These are phyloP conservation scores for Podospora pseudocomata DNA, from an alignment of 495 filamentous ascomycete species.

Conservation along the genomic window DNA sequence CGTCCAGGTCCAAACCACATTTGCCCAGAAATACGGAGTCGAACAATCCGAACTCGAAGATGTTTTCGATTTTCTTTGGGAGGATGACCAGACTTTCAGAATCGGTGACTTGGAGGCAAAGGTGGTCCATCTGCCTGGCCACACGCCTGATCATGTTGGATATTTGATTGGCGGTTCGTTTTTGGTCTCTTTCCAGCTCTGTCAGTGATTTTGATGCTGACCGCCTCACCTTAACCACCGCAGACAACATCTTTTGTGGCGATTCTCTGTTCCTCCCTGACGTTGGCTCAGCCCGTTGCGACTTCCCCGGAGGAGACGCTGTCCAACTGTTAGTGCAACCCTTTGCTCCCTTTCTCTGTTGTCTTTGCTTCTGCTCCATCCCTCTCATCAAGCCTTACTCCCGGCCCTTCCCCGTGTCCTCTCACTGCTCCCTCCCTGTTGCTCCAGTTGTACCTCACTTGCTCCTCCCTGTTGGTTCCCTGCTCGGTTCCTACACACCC, in stretches of 20 bases:
- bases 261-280: conserved; percentile 60
- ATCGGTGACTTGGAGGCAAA: conserved; percentile 47
- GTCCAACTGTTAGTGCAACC: conserved; percentile 34
- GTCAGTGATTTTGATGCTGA: neutral
- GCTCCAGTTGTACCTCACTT: too few species aligned
- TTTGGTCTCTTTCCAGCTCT: neutral
- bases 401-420: too few species aligned
- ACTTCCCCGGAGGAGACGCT: conserved; percentile 57
- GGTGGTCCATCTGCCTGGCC: conserved; percentile 56
- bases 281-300: conserved; percentile 56
- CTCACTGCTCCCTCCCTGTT: too few species aligned
- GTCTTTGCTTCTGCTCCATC: too few species aligned
- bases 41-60: conserved; percentile 34
- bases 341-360: too few species aligned
- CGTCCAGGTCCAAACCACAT: conserved; percentile 46
- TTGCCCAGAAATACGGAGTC: conserved; percentile 49
- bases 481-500: neutral
- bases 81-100: conserved; percentile 51
- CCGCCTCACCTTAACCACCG: neutral
- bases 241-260: conserved; percentile 56
- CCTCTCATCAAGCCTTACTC: too few species aligned
- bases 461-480: neutral
- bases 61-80: conserved; percentile 51
- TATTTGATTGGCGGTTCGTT: conserved; percentile 51
- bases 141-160: conserved; percentile 61